A percentile compares a stretch with the other conserved stretches of the same genome.
phyloP scores from a whole-genome alignment of 495 filamentous ascomycete species.

The Bacidia rubella region DNA sequence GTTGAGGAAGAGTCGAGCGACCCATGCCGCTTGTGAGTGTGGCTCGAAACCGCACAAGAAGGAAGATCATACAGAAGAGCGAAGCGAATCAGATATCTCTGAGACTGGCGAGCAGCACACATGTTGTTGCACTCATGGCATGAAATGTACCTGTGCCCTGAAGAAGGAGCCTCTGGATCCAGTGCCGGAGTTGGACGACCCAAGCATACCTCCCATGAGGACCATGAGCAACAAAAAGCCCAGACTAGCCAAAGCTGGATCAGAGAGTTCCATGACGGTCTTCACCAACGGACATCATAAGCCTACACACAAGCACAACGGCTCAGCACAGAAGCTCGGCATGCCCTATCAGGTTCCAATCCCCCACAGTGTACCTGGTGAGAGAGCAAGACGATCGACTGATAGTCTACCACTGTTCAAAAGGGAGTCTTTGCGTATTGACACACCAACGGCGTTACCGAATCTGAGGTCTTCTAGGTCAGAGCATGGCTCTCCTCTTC shows the following conservation, averaged over 20 bases:
- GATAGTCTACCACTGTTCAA: slow-evolving; percentile 48
- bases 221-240: slow-evolving; percentile 42
- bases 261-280: slow-evolving; percentile 70
- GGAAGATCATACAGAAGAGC: slow-evolving; percentile 45
- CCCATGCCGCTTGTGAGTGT: slow-evolving; percentile 95
- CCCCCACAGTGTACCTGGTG: slow-evolving; percentile 54
- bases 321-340: slow-evolving; percentile 69
- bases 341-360: slow-evolving; percentile 69
- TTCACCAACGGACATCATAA: slow-evolving; percentile 93
- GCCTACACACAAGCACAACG: slow-evolving; percentile 78
- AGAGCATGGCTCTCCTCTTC: slow-evolving; percentile 55
- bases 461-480: slow-evolving; percentile 43
- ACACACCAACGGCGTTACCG: slow-evolving; percentile 34
- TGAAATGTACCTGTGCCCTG: slow-evolving; percentile 78
- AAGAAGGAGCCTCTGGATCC: slow-evolving; percentile 84
- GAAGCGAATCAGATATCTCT: slow-evolving; percentile 37
- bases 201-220: slow-evolving; percentile 30
- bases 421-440: slow-evolving; percentile 26
- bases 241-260: slow-evolving; percentile 66
- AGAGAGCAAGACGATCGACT: slow-evolving; percentile 49
- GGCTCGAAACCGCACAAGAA: slow-evolving; percentile 71
- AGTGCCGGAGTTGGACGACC: slow-evolving; percentile 50
- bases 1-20: slow-evolving; percentile 91
- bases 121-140: slow-evolving; percentile 84
- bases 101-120: slow-evolving; percentile 39